Base-by-base conservation (phyloP, 495 filamentous ascomycete genomes). In the Platismatia glauca region DNA sequence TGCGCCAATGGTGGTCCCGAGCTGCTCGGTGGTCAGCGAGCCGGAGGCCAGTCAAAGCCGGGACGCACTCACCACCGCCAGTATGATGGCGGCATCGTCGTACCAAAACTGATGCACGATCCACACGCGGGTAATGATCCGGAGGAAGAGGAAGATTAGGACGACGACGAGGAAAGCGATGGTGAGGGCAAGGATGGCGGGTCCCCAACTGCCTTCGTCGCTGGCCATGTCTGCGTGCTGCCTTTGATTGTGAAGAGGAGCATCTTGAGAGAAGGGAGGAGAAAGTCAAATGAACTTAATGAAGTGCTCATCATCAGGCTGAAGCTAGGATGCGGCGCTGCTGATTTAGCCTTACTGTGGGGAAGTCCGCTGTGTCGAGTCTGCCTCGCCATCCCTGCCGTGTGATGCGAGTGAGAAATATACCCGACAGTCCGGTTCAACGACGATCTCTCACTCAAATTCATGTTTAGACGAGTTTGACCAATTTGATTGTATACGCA, bases 101-200 rank as follows among this genome's bases (percentile, higher is more conserved):
- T 62, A 69, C 62, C 67, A 62, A 18, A 67, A 69, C 13, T 62
- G 46, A n/a, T 61, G 52, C 34, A 64, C 67, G n/a, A 69, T 64
- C 62, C 62, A 69, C 24, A 65, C 60, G 31, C 67, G 50, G 24
- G 67, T 65, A 57, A 64, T 27, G 38, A 69, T 64, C 1, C 64
- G 61, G 13, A 69, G 61, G n/a, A 58, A 50, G 33, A 69, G 61
- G 48, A 62, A 43, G 15, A 69, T 39, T 9, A 67, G 33, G n/a
- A 67, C 64, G 13, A 69, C 20, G 20, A 53, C 67, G 53, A 68
- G 65, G 55, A 66, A 66, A 29, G 60, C 37, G 27, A 61, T 55
- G 22, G 67, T 63, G 44, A 69, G 53, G 44, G 43, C 58, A 13
- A 59, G 55, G 58, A 69, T 69, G 48, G 65, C 56, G 13, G 64